Percentiles rank a stretch among this genome's conserved stretches.
Evolutionary conservation across 2,329 filamentous ascomycete species (phyloP).

Genomic region (Aulographum hederae): DNA sequence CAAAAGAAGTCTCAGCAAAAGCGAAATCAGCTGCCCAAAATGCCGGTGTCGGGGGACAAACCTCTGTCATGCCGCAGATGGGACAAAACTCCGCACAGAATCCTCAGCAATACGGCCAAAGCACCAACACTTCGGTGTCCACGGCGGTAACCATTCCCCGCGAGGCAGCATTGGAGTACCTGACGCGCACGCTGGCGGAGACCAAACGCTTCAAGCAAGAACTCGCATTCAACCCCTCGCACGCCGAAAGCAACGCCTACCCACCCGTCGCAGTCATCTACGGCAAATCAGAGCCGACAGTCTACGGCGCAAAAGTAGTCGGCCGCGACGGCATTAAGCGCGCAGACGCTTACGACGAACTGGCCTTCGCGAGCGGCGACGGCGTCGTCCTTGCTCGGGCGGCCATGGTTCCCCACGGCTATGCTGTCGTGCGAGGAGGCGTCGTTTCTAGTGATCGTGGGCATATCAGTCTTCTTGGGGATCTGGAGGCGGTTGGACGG

Average conservation of each 20-base stretch:
- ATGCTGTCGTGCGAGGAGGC: slow-evolving; percentile 54
- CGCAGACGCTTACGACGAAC: slow-evolving; percentile 65
- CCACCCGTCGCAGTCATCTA: slow-evolving; percentile 73
- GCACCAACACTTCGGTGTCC: slow-evolving; percentile 11
- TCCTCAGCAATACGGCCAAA: slow-evolving; percentile 5
- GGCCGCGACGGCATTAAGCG: slow-evolving; percentile 56
- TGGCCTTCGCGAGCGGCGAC: slow-evolving; percentile 74
- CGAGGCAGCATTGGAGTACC: slow-evolving; percentile 43
- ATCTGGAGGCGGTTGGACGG: slow-evolving; percentile 61
- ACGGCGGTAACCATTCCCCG: slow-evolving; percentile 34
- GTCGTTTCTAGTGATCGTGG: slow-evolving; percentile 66
- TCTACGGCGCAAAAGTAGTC: slow-evolving; percentile 61
- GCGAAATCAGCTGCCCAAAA: slow-evolving; percentile 7
- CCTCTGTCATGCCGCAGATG: slow-evolving; percentile 29
- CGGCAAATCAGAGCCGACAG: slow-evolving; percentile 70
- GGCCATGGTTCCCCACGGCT: slow-evolving; percentile 70
- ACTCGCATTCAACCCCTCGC: slow-evolving; percentile 40
- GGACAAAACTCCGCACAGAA: slow-evolving; percentile 13
- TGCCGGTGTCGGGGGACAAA: slow-evolving; percentile 13
- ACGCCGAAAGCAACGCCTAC: slow-evolving; percentile 48
- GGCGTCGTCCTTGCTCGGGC: slow-evolving; percentile 75
- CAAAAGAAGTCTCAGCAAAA: slow-evolving; percentile 5
- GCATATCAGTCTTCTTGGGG: slow-evolving; percentile 73
- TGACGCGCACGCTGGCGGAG: slow-evolving; percentile 53
- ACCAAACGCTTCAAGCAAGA: slow-evolving; percentile 61